These are phyloP conservation scores for Tardiomyces depauwii DNA, from an alignment of 1,139 yeast genomes.

Conservation along the genomic window DNA sequence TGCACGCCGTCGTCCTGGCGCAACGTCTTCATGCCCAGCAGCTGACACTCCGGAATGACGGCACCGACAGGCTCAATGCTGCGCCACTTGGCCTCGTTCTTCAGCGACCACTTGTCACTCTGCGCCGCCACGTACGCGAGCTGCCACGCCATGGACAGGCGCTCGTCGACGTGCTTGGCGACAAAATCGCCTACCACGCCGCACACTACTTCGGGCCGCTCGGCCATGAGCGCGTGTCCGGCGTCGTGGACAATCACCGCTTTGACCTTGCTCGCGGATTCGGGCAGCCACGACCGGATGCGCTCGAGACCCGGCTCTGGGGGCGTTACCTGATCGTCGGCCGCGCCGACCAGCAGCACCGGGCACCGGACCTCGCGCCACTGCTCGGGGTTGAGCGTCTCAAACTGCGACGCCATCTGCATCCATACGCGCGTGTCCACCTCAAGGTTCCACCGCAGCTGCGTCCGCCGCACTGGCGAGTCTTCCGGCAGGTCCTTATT, in stretches of 20 bases:
- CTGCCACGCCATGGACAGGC: conserved; percentile 55
- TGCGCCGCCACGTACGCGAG: conserved; percentile 37
- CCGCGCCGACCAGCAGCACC: conserved; percentile 47
- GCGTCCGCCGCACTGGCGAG: conserved; percentile 35
- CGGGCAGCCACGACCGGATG: conserved; percentile 2
- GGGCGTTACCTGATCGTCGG: conserved; percentile 47
- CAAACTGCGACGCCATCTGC: conserved; percentile 40
- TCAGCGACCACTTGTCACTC: conserved; percentile 69
- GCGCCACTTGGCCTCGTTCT: conserved; percentile 66
- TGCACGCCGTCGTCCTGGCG: conserved; percentile 53
- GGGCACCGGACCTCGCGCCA: conserved; percentile 25
- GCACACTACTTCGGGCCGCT: conserved; percentile 53
- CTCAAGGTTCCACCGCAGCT: conserved; percentile 64
- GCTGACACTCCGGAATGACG: conserved; percentile 36
- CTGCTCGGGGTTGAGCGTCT: conserved; percentile 34
- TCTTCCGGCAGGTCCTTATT: conserved; percentile 20
- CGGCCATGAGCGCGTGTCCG: conserved; percentile 57
- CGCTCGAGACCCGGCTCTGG: conserved; percentile 11
- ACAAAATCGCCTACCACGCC: conserved; percentile 54
- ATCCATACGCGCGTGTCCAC: conserved; percentile 45
- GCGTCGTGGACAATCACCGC: conserved; percentile 35
- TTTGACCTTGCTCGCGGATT: conserved; percentile 6
- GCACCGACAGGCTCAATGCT: conserved; percentile 37
- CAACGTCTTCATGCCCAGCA: conserved; percentile 66
- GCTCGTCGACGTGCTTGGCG: conserved; percentile 30